These are phyloP conservation scores for Craspedostauros australis DNA, from an alignment of 108 stramenopile species.

Conservation along the genomic window DNA sequence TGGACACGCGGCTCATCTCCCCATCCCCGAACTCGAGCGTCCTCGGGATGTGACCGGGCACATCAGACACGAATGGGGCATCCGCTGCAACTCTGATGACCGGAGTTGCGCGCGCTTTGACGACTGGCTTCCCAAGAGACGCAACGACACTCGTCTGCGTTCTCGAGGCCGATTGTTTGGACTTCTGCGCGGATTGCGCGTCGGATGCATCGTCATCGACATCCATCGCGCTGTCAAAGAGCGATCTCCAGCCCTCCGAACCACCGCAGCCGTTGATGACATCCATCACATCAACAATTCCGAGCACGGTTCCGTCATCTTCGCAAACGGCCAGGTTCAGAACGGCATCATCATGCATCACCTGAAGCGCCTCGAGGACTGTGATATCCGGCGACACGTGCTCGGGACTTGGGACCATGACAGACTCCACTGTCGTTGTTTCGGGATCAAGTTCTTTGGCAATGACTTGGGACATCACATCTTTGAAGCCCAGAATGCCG, in stretches of 20 bases:
- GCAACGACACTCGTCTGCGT: neutral
- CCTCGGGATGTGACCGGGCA: conserved; percentile 69
- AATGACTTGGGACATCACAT: conserved; percentile 91
- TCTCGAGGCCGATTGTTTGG: neutral
- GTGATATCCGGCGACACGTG: conserved; percentile 78
- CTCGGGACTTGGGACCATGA: conserved; percentile 96
- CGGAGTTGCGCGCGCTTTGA: neutral
- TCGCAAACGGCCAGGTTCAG: conserved; percentile 91
- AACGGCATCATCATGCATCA: conserved; percentile 93
- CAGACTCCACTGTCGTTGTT: conserved; percentile 58
- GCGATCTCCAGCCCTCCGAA: conserved; percentile 74
- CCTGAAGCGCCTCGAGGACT: conserved; percentile 86
- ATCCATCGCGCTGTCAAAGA: conserved; percentile 69
- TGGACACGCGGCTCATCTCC: conserved; percentile 14
- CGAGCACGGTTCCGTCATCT: conserved; percentile 72
- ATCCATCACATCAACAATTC: conserved; percentile 95
- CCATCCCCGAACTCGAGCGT: conserved; percentile 61
- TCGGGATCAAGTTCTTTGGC: conserved; percentile 77
- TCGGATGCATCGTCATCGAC: conserved; percentile 43
- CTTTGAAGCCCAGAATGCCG: conserved; percentile 93
- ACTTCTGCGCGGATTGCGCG: neutral
- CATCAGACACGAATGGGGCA: conserved; percentile 24
- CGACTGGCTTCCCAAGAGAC: neutral
- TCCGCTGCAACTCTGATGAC: conserved; percentile 29
- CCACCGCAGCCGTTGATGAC: conserved; percentile 75